phyloP scores from a whole-genome alignment of 306 rosid genomes.

The barrel medic (Medicago truncatula) region MtrunA17r5.0-ANR NC_053042.1:37048501-37049000 shows the following conservation, averaged over 20 bases:
- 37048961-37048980: slow-evolving; percentile 82
- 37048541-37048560: neutral
- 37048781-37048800: slow-evolving; percentile 83
- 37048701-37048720: slow-evolving; percentile 4
- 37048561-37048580: neutral
- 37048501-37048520: neutral
- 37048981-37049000: slow-evolving; percentile 70
- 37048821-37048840: slow-evolving; percentile 94
- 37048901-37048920: slow-evolving; percentile 58
- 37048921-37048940: slow-evolving; percentile 51
- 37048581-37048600: neutral
- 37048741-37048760: slow-evolving; percentile 51
- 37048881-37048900: slow-evolving; percentile 81
- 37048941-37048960: slow-evolving; percentile 71
- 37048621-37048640: neutral
- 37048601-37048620: neutral
- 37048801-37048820: slow-evolving; percentile 89
- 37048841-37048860: slow-evolving; percentile 97
- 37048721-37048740: slow-evolving; percentile 40
- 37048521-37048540: neutral
- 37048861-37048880: slow-evolving; percentile 87
- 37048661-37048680: neutral
- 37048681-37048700: slow-evolving; percentile 2
- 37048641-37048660: neutral
- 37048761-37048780: slow-evolving; percentile 67